Evolutionary conservation across 352 stramenopile genomes (phyloP), one percentile per base, ranked within the genome.

Genomic region (Aphanomyces cochlioides): DNA sequence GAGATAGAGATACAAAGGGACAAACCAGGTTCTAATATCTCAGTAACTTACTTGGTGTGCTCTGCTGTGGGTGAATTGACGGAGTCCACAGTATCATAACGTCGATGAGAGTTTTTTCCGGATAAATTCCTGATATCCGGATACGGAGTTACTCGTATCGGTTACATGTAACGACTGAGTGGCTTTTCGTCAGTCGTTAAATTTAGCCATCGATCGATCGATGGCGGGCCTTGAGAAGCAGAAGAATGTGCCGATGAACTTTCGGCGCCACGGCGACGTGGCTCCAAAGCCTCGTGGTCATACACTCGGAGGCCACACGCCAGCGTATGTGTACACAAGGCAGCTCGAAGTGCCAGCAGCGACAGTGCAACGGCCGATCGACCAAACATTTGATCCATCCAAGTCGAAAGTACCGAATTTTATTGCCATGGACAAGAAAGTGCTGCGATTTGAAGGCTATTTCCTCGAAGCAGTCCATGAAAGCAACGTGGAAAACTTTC

Each of bases 391-490:
- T 21, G 64, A 70, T 39, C 38, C 36, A 2, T 75, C 72, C 8
- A 75, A 74, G 7, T 82, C 83, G 15, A 92, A 89, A 59, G 81
- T 82, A 47, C 84, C 84, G 0, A 78, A 74, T 21, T 91, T 91
- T 56, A 90, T 91, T 67, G 81, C 77, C 12, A 80, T 88, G 45
- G 84, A 92, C 77, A 92, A 92, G 67, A 90, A 90, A 68, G 85
- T 95, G 54, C 73, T 95, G 34, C 85, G 87, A 56, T 97, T 96
- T 40, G 88, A 89, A 43, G 83, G 80, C 8, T 96, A 92, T 72
- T 96, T 97, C 68, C 74, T 94, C 28, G 89, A 96, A 73, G 79
- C 88, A 17, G 86, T 95, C 38, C 84, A 93, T 53, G 90, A 97
- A 61, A 91, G 83, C 72, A 90, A 89, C 68, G 47, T 90, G 13